These are phyloP conservation scores for Floccularia luteovirens DNA, from an alignment of 768 basidiomycete species.

Conservation along the genomic window DNA sequence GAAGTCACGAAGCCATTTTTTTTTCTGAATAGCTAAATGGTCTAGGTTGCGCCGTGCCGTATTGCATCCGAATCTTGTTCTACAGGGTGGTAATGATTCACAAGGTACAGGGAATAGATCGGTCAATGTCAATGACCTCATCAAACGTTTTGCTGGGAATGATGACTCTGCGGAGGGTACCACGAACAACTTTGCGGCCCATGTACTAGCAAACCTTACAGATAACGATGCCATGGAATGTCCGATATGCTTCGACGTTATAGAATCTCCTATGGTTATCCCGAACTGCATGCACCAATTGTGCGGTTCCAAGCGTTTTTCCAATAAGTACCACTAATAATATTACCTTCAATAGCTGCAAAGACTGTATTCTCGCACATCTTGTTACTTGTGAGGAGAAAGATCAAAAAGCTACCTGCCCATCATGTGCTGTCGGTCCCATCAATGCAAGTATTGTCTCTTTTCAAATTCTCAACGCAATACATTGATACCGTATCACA, in stretches of 20 bases:
- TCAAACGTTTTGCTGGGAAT: slow-evolving; percentile 40
- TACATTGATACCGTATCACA: background rate
- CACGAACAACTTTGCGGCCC: slow-evolving; percentile 47
- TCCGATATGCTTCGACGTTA: slow-evolving; percentile 74
- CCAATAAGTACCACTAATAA: background rate
- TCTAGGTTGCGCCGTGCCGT: slow-evolving; percentile 83
- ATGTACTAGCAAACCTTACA: slow-evolving; percentile 59
- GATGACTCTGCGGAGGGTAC: slow-evolving; percentile 19
- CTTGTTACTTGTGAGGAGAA: slow-evolving; percentile 64
- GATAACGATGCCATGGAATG: slow-evolving; percentile 55
- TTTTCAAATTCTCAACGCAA: background rate
- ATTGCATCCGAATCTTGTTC: slow-evolving; percentile 81
- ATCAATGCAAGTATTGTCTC: slow-evolving; percentile 34
- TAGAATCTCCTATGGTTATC: slow-evolving; percentile 63
- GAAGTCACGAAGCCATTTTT: slow-evolving; percentile 4
- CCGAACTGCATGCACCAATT: slow-evolving; percentile 74
- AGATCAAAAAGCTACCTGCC: slow-evolving; percentile 67
- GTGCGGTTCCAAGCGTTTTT: slow-evolving; percentile 27
- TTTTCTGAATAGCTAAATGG: slow-evolving; percentile 2
- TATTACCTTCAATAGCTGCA: slow-evolving; percentile 49
- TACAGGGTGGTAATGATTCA: slow-evolving; percentile 38
- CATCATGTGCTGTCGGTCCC: slow-evolving; percentile 69
- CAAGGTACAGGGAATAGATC: slow-evolving; percentile 30
- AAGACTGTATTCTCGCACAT: slow-evolving; percentile 79
- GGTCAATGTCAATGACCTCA: slow-evolving; percentile 52